phyloP scores from a whole-genome alignment of 495 filamentous ascomycete genomes.

The Penicillium cinerascens region DNA sequence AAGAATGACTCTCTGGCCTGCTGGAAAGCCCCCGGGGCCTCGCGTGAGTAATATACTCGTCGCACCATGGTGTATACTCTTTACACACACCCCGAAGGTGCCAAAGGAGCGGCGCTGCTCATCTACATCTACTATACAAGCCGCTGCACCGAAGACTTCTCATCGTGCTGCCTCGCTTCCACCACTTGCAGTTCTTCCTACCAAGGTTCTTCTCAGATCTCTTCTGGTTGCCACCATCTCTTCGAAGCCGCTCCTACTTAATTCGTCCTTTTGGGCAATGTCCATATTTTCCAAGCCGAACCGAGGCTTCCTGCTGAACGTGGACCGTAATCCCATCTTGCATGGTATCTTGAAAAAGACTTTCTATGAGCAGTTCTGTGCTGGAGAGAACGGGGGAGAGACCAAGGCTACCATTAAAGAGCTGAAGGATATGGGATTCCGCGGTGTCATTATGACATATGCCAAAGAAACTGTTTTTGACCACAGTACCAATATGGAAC shows the following conservation, averaged over 20 bases:
- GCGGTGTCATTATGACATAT: constrained; percentile 46
- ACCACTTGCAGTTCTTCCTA: constrained; percentile 65
- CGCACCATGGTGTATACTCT: constrained; percentile 3
- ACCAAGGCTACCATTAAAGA: constrained; percentile 29
- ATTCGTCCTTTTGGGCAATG: constrained; percentile 60
- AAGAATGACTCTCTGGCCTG: constrained; percentile 11
- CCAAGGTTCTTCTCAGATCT: constrained; percentile 67
- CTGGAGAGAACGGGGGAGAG: constrained; percentile 38
- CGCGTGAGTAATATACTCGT: constrained; percentile 8
- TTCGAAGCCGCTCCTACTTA: constrained; percentile 64
- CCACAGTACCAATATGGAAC: constrained; percentile 26
- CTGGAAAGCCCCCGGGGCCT: constrained; percentile 11
- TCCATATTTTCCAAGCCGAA: constrained; percentile 46
- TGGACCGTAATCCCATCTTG: constrained; percentile 41
- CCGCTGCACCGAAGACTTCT: not conserved
- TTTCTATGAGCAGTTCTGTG: constrained; percentile 48
- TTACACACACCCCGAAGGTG: not conserved
- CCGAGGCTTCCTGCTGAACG: constrained; percentile 29
- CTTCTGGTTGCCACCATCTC: constrained; percentile 72
- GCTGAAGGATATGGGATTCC: constrained; percentile 41
- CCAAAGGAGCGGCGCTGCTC: constrained; percentile 5
- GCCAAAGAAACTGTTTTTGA: constrained; percentile 45
- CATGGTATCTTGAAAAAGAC: constrained; percentile 41
- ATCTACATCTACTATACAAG: constrained; percentile 11
- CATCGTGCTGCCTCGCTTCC: constrained; percentile 17